Conservation (phyloP, 106 monocot genomes). For the Narthecium ossifragum region DNA sequence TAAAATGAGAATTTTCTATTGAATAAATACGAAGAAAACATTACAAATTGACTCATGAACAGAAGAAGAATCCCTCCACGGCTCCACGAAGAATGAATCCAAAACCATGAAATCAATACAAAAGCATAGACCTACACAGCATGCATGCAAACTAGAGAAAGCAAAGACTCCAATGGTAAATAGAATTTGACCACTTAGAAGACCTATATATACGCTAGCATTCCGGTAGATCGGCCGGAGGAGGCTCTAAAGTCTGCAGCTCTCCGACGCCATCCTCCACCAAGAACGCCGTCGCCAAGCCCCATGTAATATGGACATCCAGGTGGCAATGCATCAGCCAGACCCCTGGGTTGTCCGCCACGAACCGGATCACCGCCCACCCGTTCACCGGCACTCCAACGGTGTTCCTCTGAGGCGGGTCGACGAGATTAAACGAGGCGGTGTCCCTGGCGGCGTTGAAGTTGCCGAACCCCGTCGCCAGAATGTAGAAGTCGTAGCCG, state of each 20-base stretch:
- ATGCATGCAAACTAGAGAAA: no score
- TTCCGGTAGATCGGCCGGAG: conserved; percentile 38
- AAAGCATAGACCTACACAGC: no score
- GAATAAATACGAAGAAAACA: no score
- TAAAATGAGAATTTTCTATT: no score
- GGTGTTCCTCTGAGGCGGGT: conserved; percentile 49
- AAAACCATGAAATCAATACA: no score
- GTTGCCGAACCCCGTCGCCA: conserved; percentile 42
- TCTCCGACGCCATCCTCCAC: conserved; percentile 51
- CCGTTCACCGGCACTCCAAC: conserved; percentile 40
- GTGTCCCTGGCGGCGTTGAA: conserved; percentile 32
- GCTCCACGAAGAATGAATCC: no score
- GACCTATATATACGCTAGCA: no score
- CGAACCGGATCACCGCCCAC: conserved; percentile 47
- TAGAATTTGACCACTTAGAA: no score
- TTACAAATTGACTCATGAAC: no score
- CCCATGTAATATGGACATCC: conserved; percentile 65
- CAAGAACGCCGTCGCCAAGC: conserved; percentile 58
- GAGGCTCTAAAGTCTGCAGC: conserved; percentile 28
- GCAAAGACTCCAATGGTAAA: no score
- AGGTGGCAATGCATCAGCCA: conserved; percentile 71
- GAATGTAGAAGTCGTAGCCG: conserved; percentile 45
- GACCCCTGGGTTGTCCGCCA: conserved; percentile 48
- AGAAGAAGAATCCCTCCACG: no score
- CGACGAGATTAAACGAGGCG: conserved; percentile 29